phyloP scores from a whole-genome alignment of 2,329 filamentous ascomycete species.

The Trichoderma lentiforme region DNA sequence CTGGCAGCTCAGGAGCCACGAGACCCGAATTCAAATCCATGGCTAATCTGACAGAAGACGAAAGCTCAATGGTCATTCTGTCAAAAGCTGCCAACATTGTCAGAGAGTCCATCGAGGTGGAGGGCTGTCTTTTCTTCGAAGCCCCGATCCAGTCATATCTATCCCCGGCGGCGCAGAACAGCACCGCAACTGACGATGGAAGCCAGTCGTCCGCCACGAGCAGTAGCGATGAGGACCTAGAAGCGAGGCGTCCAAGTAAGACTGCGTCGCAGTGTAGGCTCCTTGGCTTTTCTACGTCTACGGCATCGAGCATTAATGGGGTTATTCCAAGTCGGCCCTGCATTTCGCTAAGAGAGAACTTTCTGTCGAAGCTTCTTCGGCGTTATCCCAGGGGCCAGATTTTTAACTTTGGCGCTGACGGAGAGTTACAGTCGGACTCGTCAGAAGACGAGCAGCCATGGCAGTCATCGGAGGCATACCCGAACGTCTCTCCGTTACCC shows the following conservation, averaged over 20 bases:
- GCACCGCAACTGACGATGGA: slow-evolving; percentile 14
- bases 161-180: not conserved
- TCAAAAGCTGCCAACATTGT: slow-evolving; percentile 44
- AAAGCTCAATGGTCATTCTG: slow-evolving; percentile 31
- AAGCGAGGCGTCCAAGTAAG: not conserved
- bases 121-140: slow-evolving; percentile 36
- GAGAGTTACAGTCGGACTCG: slow-evolving; percentile 33
- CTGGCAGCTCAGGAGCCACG: not conserved
- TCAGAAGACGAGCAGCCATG: slow-evolving; percentile 24
- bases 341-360: slow-evolving; percentile 34
- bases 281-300: slow-evolving; percentile 38
- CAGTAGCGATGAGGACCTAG: slow-evolving; percentile 25
- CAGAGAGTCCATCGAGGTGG: slow-evolving; percentile 39
- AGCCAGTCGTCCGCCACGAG: slow-evolving; percentile 20
- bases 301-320: slow-evolving; percentile 33
- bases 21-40: not conserved
- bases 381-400: slow-evolving; percentile 45
- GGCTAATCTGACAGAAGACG: not conserved
- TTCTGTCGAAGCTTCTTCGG: slow-evolving; percentile 40
- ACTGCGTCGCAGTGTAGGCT: slow-evolving; percentile 28
- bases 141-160: slow-evolving; percentile 31
- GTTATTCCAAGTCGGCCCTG: slow-evolving; percentile 19
- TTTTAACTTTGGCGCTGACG: slow-evolving; percentile 42
- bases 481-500: not conserved
- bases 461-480: not conserved